phyloP scores from a whole-genome alignment of 768 basidiomycete species.

The Suillus subluteus region DNA sequence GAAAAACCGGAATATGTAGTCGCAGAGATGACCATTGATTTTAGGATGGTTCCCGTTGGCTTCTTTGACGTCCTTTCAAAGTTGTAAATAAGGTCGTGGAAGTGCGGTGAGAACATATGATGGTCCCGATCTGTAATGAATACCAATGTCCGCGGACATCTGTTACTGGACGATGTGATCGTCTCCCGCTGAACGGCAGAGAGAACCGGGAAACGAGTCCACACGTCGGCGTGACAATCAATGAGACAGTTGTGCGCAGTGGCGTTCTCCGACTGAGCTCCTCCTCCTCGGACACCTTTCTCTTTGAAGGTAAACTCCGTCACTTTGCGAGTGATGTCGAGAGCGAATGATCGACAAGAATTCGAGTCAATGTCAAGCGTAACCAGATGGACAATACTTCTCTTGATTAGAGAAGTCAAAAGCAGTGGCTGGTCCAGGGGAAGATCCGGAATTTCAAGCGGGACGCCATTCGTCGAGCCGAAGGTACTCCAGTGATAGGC shows the following conservation, averaged over 20 bases:
- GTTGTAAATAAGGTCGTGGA: conserved; percentile 44
- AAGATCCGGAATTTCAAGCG: conserved; percentile 37
- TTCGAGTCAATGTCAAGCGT: conserved; percentile 37
- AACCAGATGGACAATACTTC: conserved; percentile 47
- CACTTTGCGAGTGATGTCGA: conserved; percentile 57
- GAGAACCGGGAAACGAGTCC: conserved; percentile 63
- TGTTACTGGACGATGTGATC: conserved; percentile 37
- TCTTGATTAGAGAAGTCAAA: conserved; percentile 50
- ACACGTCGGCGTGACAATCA: conserved; percentile 60
- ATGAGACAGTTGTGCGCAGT: conserved; percentile 54
- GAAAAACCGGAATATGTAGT: conserved; percentile 34
- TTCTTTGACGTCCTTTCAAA: conserved; percentile 58
- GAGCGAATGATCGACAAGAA: conserved; percentile 43
- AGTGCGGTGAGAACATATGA: conserved; percentile 44
- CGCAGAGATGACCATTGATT: conserved; percentile 39
- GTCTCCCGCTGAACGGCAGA: conserved; percentile 54
- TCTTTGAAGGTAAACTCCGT: conserved; percentile 62
- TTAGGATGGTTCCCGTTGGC: conserved; percentile 50
- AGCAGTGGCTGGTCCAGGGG: conserved; percentile 24
- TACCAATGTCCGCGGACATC: conserved; percentile 38
- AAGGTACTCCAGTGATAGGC: conserved; percentile 63
- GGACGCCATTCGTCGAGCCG: conserved; percentile 50
- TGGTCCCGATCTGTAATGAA: conserved; percentile 48
- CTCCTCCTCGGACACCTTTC: conserved; percentile 32
- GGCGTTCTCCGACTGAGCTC: conserved; percentile 15